Percentiles rank a stretch among this genome's conserved stretches.
Evolutionary conservation across 177 flowering plant species (phyloP).

Genomic region (Vitis hybrid): DNA sequence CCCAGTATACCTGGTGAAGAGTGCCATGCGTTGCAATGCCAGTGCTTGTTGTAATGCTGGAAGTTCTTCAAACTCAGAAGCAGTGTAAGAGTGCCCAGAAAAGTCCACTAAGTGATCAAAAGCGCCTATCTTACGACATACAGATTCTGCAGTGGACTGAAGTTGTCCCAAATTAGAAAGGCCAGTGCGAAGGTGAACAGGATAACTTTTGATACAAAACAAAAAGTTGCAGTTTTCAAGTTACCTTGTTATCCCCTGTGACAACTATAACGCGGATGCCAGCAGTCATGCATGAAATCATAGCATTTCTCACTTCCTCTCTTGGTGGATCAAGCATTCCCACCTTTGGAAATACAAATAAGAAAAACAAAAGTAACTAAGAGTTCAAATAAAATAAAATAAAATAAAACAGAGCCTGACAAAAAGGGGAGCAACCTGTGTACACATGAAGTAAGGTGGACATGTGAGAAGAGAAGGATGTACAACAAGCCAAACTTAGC

Average conservation of each 20-base stretch:
- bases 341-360: conserved; percentile 45
- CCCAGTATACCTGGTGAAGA: conserved; percentile 72
- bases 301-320: conserved; percentile 89
- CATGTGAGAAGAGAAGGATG: neutral
- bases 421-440: too few relatives aligned
- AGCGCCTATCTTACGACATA: conserved; percentile 87
- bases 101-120: conserved; percentile 84
- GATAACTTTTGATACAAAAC: neutral
- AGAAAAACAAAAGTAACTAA: neutral
- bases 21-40: conserved; percentile 89
- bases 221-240: neutral
- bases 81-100: conserved; percentile 80
- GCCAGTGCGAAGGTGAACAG: conserved; percentile 3
- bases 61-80: conserved; percentile 95
- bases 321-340: conserved; percentile 99
- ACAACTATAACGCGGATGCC: conserved; percentile 98
- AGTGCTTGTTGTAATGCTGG: conserved; percentile 76
- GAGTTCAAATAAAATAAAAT: neutral
- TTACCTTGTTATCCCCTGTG: conserved; percentile 98
- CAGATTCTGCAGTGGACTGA: conserved; percentile 94
- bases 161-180: conserved; percentile 21
- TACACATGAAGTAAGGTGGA: too few relatives aligned
- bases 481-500: neutral
- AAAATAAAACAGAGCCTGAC: neutral
- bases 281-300: conserved; percentile 93